Evolutionary conservation across 2,329 filamentous ascomycete genomes (phyloP), one percentile per base, ranked within the genome.

Genomic region (Fusarium longipes): DNA sequence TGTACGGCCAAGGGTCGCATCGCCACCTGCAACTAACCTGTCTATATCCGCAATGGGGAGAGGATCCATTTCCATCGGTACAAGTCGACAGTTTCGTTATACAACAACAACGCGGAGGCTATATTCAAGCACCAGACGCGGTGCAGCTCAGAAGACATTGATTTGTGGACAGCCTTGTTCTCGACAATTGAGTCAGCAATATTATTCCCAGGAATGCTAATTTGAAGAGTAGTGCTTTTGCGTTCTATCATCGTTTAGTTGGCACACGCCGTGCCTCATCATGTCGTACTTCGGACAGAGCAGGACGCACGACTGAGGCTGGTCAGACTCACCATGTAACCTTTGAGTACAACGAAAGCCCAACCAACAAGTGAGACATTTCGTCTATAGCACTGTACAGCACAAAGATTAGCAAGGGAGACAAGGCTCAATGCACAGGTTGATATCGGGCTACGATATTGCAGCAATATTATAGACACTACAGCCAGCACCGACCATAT

Each of bases 401-500:
- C 15, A 42, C 12, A 18, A 52, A 57, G 17, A 42, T 58, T 20
- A n/a, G 17, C 42, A 58, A 49, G 53, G 59, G 36, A 33, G 48
- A 39, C 18, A 11, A 22, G 49, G 40, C 15, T 25, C 18, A 35
- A 25, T 20, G 25, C 40, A 49, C 25, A 25, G 54, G 39, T 39
- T 29, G 29, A 25, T 47, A 29, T 42, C 53, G 25, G 33, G 53
- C 24, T 33, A 32, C 18, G 14, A 29, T 53, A 30, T 52, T 59
- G 29, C 18, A 50, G 40, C 36, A 24, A 29, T 40, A 47, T 20
- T 45, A 63, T 57, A 55, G 44, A 55, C 53, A 50, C 49, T 32
- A 59, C 70, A 36, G 18, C 40, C 39, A 49, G 56, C 48, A 48
- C 57, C 22, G 36, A 45, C 40, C 24, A 64, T n/a, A 58, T 60